phyloP scores from a whole-genome alignment of 2,329 filamentous ascomycete genomes.

The Cryphonectria naterciae region DNA sequence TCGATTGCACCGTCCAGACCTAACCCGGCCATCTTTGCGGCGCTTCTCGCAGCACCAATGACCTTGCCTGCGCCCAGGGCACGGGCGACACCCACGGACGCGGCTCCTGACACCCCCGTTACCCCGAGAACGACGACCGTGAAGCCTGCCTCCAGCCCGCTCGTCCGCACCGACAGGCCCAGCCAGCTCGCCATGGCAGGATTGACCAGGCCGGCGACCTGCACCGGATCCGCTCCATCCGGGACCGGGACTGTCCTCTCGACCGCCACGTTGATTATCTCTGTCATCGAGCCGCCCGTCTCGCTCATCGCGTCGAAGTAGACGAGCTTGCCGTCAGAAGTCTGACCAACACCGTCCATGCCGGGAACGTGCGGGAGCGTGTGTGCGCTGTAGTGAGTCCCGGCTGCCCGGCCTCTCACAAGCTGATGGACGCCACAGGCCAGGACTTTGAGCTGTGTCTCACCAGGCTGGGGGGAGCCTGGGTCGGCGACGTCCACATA shows the following conservation, averaged over 20 bases:
- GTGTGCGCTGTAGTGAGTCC: constrained; percentile 57
- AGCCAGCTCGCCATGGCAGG: constrained; percentile 62
- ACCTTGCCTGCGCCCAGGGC: constrained; percentile 53
- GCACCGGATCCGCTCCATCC: constrained; percentile 47
- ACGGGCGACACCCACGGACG: constrained; percentile 53
- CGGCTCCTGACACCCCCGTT: constrained; percentile 54
- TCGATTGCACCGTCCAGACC: constrained; percentile 52
- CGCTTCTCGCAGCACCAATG: constrained; percentile 54
- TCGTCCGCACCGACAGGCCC: constrained; percentile 52
- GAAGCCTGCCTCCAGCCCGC: constrained; percentile 45
- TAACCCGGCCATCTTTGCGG: constrained; percentile 47
- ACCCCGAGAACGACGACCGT: constrained; percentile 57
- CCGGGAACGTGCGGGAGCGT: constrained; percentile 48
- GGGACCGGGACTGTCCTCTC: constrained; percentile 42
- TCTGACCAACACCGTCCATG: constrained; percentile 19
- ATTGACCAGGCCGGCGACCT: constrained; percentile 56
- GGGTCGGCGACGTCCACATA: constrained; percentile 6
- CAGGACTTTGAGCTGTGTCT: constrained; percentile 54
- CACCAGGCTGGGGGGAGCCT: not conserved
- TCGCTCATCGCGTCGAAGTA: constrained; percentile 23
- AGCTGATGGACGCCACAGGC: constrained; percentile 57
- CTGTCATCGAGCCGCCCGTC: constrained; percentile 35
- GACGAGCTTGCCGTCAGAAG: constrained; percentile 9
- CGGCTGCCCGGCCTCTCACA: constrained; percentile 56
- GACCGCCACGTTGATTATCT: constrained; percentile 51